Evolutionary conservation across 2,329 filamentous ascomycete species (phyloP), one percentile per base, ranked within the genome.

Genomic region (Cladosporium halotolerans): DNA sequence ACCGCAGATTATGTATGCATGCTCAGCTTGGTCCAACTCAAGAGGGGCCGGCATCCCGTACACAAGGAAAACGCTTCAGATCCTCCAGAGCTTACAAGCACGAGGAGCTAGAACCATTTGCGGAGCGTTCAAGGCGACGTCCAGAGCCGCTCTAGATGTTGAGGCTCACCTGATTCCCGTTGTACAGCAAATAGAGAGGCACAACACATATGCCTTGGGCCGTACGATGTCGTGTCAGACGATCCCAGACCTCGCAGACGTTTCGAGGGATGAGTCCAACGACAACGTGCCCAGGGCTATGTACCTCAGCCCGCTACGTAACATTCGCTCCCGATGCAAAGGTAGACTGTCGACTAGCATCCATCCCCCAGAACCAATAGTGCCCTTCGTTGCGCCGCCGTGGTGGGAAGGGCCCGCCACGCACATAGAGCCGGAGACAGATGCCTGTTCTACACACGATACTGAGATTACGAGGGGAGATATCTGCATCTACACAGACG

Each of bases 401-500:
- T 46, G 16, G 44, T 33, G 44, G 28, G 8, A 4, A 46, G 44
- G 44, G 14, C 49, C 41, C 11, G 23, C 14, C 10, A 40, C 45
- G 23, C 45, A 45, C 14, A 52, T 45, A 45, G 34, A 52, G 19
- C 44, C 45, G 4, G 16, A 19, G 11, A 32, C 14, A 52, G 49
- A 52, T n/a, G 41, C 41, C 10, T 3, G 28, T 11, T 45, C 40
- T 14, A 52, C 13, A 31, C 23, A 52, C 33, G 19, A 42, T n/a
- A 4, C 8, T 40, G 28, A 52, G 32, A 16, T 38, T 3, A 52
- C 23, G 32, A 32, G 3, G 18, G 40, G 45, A n/a, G 45, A 3
- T 45, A 45, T 43, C 49, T 45, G 34, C 36, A 52, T 45, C 31
- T 52, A 52, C 23, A 52, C 49, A n/a, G 41, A 52, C n/a, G 32